phyloP scores from a whole-genome alignment of 345 rosid species.

The Citrus reticulata region DNA sequence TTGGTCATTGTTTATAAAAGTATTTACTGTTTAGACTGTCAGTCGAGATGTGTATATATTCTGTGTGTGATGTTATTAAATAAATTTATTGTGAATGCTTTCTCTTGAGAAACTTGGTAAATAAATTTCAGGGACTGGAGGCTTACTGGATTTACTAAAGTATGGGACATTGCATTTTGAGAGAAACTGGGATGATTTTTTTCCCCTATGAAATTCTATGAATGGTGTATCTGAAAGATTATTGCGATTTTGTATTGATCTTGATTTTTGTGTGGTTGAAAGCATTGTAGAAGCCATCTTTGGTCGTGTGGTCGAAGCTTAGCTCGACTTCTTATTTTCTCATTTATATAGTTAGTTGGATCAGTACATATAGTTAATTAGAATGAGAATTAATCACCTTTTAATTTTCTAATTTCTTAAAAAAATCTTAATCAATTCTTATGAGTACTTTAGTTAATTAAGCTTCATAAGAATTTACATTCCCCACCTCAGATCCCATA shows the following conservation, averaged over 20 bases:
- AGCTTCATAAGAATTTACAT: no score
- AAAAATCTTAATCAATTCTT: no score
- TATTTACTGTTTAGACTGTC: not conserved
- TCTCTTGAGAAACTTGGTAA: not conserved
- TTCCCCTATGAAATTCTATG: not conserved
- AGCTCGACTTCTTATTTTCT: no score
- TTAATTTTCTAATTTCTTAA: no score
- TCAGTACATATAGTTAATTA: no score
- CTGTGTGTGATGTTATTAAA: not conserved
- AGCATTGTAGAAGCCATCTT: no score
- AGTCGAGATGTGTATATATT: not conserved
- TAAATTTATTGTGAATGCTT: not conserved
- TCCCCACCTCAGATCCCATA: no score
- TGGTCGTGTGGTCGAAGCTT: no score
- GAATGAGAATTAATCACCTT: no score
- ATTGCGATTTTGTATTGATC: not conserved
- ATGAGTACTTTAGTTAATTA: no score
- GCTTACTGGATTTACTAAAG: not conserved
- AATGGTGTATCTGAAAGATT: not conserved
- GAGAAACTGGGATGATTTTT: not conserved
- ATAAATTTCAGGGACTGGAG: not conserved
- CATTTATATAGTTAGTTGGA: no score
- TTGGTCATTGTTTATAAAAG: not conserved
- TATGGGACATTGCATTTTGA: not conserved
- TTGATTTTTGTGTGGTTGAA: not conserved